Conservation (phyloP, 1,284 basidiomycete genomes). For the Tylopilus sp. region DNA sequence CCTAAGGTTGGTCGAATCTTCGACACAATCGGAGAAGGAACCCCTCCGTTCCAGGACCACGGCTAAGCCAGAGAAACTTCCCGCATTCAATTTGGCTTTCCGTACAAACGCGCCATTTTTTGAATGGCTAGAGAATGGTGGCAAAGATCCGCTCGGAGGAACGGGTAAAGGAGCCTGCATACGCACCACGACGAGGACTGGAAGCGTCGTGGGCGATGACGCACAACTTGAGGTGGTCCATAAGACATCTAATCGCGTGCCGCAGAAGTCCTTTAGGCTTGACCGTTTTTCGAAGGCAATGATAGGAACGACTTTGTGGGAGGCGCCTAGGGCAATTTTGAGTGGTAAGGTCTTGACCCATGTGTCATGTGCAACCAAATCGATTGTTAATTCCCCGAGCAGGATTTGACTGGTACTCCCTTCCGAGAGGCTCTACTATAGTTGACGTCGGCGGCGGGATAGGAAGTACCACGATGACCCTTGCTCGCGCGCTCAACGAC, state of each 20-base stretch:
- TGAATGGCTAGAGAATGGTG: conserved; percentile 53
- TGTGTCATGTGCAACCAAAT: background rate
- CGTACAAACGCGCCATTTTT: conserved; percentile 46
- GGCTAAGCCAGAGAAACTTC: conserved; percentile 13
- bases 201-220: background rate
- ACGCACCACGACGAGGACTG: background rate
- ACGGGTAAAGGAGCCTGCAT: conserved; percentile 18
- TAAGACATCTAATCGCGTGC: background rate
- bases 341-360: conserved; percentile 39
- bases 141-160: conserved; percentile 24
- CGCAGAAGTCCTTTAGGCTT: conserved; percentile 43
- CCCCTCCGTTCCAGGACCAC: background rate
- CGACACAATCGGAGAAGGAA: background rate
- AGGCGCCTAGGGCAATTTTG: conserved; percentile 54
- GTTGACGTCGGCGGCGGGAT: conserved; percentile 78
- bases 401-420: conserved; percentile 64
- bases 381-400: conserved; percentile 10
- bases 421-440: conserved; percentile 53
- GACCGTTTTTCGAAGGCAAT: conserved; percentile 69
- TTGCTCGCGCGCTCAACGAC: conserved; percentile 50
- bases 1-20: background rate
- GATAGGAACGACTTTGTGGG: conserved; percentile 64
- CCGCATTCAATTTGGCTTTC: conserved; percentile 57
- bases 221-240: background rate
- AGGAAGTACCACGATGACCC: conserved; percentile 65